Percentiles rank a stretch among this genome's conserved stretches.
Evolutionary conservation across 1,284 basidiomycete genomes (phyloP).

Genomic region (Austropuccinia psidii): DNA sequence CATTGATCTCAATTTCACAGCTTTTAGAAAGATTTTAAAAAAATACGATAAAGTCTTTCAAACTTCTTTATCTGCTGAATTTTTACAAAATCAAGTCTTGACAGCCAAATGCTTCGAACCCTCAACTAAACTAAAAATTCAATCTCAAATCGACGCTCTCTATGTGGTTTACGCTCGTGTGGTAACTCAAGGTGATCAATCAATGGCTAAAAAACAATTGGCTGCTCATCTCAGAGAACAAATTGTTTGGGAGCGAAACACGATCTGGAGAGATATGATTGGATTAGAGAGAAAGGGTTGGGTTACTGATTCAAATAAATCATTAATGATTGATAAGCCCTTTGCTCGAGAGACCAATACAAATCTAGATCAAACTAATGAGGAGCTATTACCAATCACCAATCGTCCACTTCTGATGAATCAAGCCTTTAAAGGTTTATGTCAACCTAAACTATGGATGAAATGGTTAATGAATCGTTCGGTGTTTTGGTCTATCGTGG

Average conservation of each 20-base stretch:
- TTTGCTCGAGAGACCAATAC: conserved; percentile 38
- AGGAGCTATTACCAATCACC: neutral
- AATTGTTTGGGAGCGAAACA: conserved; percentile 88
- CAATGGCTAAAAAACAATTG: conserved; percentile 69
- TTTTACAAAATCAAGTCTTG: conserved; percentile 52
- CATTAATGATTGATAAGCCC: conserved; percentile 41
- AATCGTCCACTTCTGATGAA: conserved; percentile 47
- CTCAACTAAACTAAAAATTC: conserved; percentile 60
- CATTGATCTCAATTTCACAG: conserved; percentile 84
- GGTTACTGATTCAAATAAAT: conserved; percentile 45
- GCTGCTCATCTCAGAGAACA: conserved; percentile 77
- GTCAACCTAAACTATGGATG: neutral
- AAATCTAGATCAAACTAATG: conserved; percentile 52
- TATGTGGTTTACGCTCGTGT: conserved; percentile 76
- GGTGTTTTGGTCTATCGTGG: conserved; percentile 58
- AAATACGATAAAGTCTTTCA: conserved; percentile 97
- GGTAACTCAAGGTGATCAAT: conserved; percentile 66
- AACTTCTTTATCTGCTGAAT: conserved; percentile 62
- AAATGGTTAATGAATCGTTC: neutral
- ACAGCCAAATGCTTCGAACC: conserved; percentile 40
- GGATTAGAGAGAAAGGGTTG: conserved; percentile 61
- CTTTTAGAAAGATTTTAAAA: conserved; percentile 93
- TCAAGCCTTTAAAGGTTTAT: neutral
- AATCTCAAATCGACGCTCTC: conserved; percentile 58
- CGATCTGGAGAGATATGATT: conserved; percentile 98